Evolutionary conservation across 495 filamentous ascomycete species (phyloP).

Genomic region (Penicillium roqueforti): DNA sequence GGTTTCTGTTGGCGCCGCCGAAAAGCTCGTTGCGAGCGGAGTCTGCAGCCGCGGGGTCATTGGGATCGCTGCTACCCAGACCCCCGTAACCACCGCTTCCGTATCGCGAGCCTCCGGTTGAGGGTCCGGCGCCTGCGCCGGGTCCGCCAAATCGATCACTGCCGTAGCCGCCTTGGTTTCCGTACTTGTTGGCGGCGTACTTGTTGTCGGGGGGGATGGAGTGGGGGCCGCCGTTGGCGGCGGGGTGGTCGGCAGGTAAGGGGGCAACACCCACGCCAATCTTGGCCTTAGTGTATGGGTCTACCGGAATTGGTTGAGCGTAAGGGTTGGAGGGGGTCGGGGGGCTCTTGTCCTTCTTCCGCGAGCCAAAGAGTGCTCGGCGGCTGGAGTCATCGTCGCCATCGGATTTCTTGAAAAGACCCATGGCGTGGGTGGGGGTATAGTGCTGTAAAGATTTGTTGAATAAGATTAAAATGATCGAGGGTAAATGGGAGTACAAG

Average conservation of each 20-base stretch:
- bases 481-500: neutral
- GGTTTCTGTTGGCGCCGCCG: constrained; percentile 49
- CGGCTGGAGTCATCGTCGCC: constrained; percentile 56
- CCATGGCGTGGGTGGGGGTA: constrained; percentile 48
- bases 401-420: constrained; percentile 61
- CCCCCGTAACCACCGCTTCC: constrained; percentile 73
- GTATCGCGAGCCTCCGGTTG: constrained; percentile 36
- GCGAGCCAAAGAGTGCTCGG: constrained; percentile 54
- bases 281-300: constrained; percentile 63
- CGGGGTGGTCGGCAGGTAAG: constrained; percentile 35
- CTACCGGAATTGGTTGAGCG: constrained; percentile 55
- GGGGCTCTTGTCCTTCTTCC: constrained; percentile 57
- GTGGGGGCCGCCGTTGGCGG: constrained; percentile 28
- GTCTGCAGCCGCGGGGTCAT: constrained; percentile 47
- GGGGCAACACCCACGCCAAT: constrained; percentile 42
- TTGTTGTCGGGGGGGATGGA: constrained; percentile 47
- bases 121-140: constrained; percentile 25
- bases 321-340: constrained; percentile 59
- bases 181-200: constrained; percentile 54
- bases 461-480: constrained; percentile 1
- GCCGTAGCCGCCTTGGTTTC: constrained; percentile 61
- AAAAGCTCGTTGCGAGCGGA: constrained; percentile 61
- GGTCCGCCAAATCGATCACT: constrained; percentile 54
- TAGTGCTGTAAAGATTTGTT: constrained; percentile 9
- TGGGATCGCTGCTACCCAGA: constrained; percentile 53